Conservation (phyloP, 2,329 filamentous ascomycete genomes). For the Pseudogymnoascus sp. region DNA sequence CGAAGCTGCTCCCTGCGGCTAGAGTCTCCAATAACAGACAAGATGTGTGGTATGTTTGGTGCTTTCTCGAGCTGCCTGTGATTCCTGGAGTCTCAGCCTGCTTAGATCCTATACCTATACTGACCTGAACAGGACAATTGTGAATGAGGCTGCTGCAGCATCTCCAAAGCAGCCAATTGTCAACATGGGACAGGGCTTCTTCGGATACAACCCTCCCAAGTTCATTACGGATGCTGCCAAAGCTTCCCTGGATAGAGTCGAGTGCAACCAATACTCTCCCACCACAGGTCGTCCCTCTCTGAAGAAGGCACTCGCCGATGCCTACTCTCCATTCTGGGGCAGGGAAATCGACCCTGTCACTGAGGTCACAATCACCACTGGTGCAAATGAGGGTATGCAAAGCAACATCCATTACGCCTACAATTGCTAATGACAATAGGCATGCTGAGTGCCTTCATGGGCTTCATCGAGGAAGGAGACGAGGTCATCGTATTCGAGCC, state of each 20-base stretch:
- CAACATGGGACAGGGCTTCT: constrained; percentile 63
- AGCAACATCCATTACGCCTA: background rate
- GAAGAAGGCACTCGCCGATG: constrained; percentile 85
- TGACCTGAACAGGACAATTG: constrained; percentile 43
- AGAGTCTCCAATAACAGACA: constrained; percentile 45
- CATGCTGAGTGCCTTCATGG: constrained; percentile 98
- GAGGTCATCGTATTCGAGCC: constrained; percentile 98
- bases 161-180: constrained; percentile 56
- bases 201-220: constrained; percentile 86
- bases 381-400: constrained; percentile 62
- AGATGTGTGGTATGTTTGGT: constrained; percentile 46
- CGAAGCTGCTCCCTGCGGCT: constrained; percentile 40
- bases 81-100: background rate
- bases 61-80: background rate
- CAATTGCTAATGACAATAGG: constrained; percentile 34
- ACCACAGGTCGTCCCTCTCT: constrained; percentile 87
- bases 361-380: constrained; percentile 90
- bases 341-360: constrained; percentile 75
- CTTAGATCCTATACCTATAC: background rate
- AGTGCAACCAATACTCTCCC: constrained; percentile 97
- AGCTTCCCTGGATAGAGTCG: constrained; percentile 76
- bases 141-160: constrained; percentile 56
- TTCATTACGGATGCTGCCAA: constrained; percentile 92
- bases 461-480: constrained; percentile 85
- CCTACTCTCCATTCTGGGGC: constrained; percentile 86